phyloP scores from a whole-genome alignment of 2,329 filamentous ascomycete species.

The Aulographum hederae region DNA sequence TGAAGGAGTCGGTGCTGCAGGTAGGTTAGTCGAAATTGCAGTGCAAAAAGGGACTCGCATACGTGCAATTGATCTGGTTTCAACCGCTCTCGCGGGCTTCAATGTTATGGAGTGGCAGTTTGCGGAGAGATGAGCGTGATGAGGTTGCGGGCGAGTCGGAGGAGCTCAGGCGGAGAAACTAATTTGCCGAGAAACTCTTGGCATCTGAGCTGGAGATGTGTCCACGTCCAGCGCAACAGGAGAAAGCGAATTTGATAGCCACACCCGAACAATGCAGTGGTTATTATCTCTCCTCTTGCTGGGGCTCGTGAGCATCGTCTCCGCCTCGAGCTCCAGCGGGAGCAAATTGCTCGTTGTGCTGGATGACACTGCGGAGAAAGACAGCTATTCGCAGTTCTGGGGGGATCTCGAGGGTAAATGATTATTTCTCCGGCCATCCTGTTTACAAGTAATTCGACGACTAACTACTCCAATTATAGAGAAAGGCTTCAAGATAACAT shows the following conservation, averaged over 20 bases:
- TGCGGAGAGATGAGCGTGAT: too few relatives aligned
- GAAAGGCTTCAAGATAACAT: constrained; percentile 64
- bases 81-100: too few relatives aligned
- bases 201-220: too few relatives aligned
- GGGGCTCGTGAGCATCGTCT: constrained; percentile 35
- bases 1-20: neutral
- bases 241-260: neutral
- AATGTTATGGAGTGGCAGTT: too few relatives aligned
- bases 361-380: constrained; percentile 66
- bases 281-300: constrained; percentile 52
- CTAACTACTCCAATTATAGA: constrained; percentile 28
- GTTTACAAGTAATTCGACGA: neutral
- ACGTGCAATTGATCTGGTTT: too few relatives aligned
- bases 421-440: neutral
- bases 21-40: neutral
- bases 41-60: neutral
- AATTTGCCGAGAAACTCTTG: too few relatives aligned
- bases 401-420: constrained; percentile 49
- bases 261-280: constrained; percentile 52
- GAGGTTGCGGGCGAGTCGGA: too few relatives aligned
- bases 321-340: constrained; percentile 64
- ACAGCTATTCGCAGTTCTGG: constrained; percentile 66
- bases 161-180: too few relatives aligned
- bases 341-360: constrained; percentile 69
- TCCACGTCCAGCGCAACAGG: too few relatives aligned